These are phyloP conservation scores for Monotropa hypopitys DNA, from an alignment of 179 eudicot species.

Conservation along the genomic window DNA sequence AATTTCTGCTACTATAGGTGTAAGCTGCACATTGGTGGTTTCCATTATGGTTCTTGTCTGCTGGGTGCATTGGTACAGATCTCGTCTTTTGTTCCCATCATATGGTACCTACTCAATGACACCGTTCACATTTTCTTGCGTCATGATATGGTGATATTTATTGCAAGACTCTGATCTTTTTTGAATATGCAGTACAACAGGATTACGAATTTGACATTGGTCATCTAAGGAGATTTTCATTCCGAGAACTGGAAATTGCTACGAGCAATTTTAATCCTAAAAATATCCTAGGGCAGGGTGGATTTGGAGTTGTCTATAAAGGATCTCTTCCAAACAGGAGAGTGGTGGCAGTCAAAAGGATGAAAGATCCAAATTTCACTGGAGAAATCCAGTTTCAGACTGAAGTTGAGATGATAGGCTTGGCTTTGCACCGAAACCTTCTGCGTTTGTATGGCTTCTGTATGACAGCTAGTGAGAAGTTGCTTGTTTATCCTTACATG, in stretches of 20 bases:
- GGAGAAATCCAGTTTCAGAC: slow-evolving; percentile 96
- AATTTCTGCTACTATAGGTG: slow-evolving; percentile 42
- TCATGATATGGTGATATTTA: not conserved
- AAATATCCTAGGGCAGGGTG: slow-evolving; percentile 78
- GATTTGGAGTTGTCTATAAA: slow-evolving; percentile 84
- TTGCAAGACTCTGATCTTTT: slow-evolving; percentile 6
- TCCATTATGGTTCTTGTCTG: slow-evolving; percentile 42
- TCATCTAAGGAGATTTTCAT: slow-evolving; percentile 65
- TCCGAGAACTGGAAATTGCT: slow-evolving; percentile 77
- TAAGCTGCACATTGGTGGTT: slow-evolving; percentile 48
- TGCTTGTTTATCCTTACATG: slow-evolving; percentile 87
- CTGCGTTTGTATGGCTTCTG: slow-evolving; percentile 77
- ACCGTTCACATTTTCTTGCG: not conserved
- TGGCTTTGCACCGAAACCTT: slow-evolving; percentile 83
- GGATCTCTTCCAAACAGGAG: slow-evolving; percentile 66
- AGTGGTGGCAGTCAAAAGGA: slow-evolving; percentile 78
- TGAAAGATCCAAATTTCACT: slow-evolving; percentile 70
- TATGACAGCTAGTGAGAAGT: slow-evolving; percentile 67
- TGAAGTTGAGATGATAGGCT: slow-evolving; percentile 94
- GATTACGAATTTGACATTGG: slow-evolving; percentile 70
- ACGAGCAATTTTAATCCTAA: slow-evolving; percentile 57
- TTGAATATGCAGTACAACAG: slow-evolving; percentile 62
- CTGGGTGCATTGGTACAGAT: slow-evolving; percentile 67
- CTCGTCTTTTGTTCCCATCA: slow-evolving; percentile 41
- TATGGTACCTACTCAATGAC: slow-evolving; percentile 39